phyloP scores from a whole-genome alignment of 1,139 yeast species.

The Hyphopichia wangnamkhiaoensis region DNA sequence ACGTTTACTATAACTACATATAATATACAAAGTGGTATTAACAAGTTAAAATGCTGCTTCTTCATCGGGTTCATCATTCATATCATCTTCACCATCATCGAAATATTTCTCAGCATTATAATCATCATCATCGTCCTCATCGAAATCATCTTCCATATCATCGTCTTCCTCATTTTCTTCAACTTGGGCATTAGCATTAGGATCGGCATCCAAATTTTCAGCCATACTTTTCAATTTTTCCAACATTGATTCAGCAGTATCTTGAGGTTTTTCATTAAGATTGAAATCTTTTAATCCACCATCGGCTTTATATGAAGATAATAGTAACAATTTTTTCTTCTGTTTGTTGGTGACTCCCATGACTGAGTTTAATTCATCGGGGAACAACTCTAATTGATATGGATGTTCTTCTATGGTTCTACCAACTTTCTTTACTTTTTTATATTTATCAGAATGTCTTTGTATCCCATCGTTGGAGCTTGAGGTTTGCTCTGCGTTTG shows the following conservation, averaged over 20 bases:
- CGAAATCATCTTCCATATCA: conserved; percentile 54
- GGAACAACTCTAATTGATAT: conserved; percentile 69
- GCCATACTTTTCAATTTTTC: conserved; percentile 65
- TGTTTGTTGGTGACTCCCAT: conserved; percentile 67
- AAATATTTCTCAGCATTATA: conserved; percentile 53
- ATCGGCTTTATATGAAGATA: conserved; percentile 49
- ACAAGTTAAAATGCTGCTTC: conserved; percentile 76
- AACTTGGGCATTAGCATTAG: conserved; percentile 26
- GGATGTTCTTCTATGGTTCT: conserved; percentile 84
- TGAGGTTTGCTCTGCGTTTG: conserved; percentile 17
- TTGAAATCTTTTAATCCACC: conserved; percentile 47
- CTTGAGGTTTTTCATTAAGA: conserved; percentile 24
- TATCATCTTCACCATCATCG: conserved; percentile 79
- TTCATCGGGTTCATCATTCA: conserved; percentile 75
- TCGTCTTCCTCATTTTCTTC: conserved; percentile 47
- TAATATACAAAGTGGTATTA: neutral
- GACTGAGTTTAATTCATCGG: conserved; percentile 73
- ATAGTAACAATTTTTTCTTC: conserved; percentile 51
- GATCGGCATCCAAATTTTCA: conserved; percentile 51
- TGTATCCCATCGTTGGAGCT: conserved; percentile 59
- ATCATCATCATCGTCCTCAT: conserved; percentile 70
- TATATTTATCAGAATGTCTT: conserved; percentile 72
- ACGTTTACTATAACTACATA: neutral
- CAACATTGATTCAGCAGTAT: conserved; percentile 44
- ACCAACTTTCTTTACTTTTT: conserved; percentile 73